Conservation (phyloP, 2,329 filamentous ascomycete species). For the Byssothecium circinans region DNA sequence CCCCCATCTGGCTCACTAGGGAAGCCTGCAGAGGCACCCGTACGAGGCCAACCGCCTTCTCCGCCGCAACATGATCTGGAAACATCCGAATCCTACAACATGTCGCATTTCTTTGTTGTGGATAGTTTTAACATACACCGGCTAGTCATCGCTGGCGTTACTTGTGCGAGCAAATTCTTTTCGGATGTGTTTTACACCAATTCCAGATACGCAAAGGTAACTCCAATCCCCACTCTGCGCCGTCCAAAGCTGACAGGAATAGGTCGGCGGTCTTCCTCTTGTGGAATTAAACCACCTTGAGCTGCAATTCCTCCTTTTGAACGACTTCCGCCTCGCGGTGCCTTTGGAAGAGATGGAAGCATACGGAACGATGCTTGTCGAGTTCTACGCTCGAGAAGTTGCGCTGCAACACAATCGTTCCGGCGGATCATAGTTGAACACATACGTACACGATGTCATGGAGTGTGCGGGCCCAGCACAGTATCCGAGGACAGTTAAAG, state of each 20-base stretch:
- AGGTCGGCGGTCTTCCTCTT: slow-evolving; percentile 93
- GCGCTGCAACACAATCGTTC: slow-evolving; percentile 60
- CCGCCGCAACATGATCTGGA: slow-evolving; percentile 43
- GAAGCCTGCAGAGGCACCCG: slow-evolving; percentile 37
- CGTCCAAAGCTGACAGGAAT: slow-evolving; percentile 13
- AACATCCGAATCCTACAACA: slow-evolving; percentile 51
- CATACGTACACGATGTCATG: not conserved
- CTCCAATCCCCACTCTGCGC: slow-evolving; percentile 23
- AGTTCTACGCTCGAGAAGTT: slow-evolving; percentile 94
- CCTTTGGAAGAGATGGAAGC: slow-evolving; percentile 94
- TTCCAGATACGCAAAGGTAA: slow-evolving; percentile 96
- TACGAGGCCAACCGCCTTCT: slow-evolving; percentile 39
- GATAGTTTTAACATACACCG: slow-evolving; percentile 99
- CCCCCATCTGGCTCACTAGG: slow-evolving; percentile 54
- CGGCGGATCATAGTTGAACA: slow-evolving; percentile 15
- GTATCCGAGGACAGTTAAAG: not conserved
- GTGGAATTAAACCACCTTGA: slow-evolving; percentile 95
- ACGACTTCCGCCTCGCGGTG: slow-evolving; percentile 92
- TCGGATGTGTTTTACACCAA: slow-evolving; percentile 99
- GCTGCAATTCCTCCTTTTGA: slow-evolving; percentile 90
- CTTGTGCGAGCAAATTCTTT: slow-evolving; percentile 99
- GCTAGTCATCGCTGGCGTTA: slow-evolving; percentile 93
- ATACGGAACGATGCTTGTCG: slow-evolving; percentile 97
- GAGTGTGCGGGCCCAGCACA: not conserved
- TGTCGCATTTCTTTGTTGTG: slow-evolving; percentile 83